Base-by-base conservation (phyloP, 192 early-diverging fungal genomes). In the Helicostylum pulchrum region DNA sequence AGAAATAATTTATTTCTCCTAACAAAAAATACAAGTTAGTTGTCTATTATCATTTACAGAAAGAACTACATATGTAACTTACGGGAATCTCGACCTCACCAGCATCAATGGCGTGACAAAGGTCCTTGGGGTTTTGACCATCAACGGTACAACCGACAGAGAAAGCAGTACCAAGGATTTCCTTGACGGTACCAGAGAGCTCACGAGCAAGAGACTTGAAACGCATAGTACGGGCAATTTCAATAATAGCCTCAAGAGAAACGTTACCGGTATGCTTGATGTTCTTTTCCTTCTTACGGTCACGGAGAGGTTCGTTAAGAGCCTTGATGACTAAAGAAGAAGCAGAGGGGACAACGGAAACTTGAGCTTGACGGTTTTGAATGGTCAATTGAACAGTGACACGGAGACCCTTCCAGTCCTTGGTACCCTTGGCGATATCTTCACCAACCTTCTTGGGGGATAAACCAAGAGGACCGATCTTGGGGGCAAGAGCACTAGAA, bases 211-310 rank as follows among this genome's bases (percentile, higher is more conserved):
- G 69, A 55, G 94, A 97, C 89, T 96, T 98, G 86, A 77, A 73
- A 44, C 89, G 88, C 91, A 98, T 94, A 75, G 84, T 91, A 73
- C 91, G 91, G 72, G 96, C 96, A 76, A 98, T 84, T 67, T 95
- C 93, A 70, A 95, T 88, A 62, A 98, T 85, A 62, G 93, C 88
- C 78, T 96, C 88, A 43, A 98, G 75, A 53, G 91, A 80, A 72
- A 97, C 80, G 89, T 97, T 97, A 67, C 95, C 95, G 72, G 75
- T 83, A 87, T 97, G 95, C 81, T 94, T 87, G 78, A 97, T 95
- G 90, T 98, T 98, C 92, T 98, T 98, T 83, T 98, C 96, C 93
- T 98, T 98, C 90, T 98, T 98, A 78, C 87, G 83, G 78, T 98
- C 96, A 64, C 96, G 82, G 19, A 87, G 85, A 52, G 94, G 90